Evolutionary conservation across 805 yeast genomes (phyloP).

Genomic region (Starmerella apis): DNA sequence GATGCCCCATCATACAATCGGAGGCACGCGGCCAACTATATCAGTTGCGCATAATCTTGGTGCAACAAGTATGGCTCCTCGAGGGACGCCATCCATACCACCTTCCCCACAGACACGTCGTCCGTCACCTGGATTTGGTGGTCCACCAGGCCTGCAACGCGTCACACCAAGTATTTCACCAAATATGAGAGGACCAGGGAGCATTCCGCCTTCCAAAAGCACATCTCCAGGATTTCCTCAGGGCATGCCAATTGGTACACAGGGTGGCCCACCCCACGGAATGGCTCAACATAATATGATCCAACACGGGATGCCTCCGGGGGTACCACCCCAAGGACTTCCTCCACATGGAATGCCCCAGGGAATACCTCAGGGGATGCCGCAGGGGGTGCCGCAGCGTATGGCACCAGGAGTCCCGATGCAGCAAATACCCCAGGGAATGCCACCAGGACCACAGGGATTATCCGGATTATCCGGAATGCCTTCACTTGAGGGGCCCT

Average conservation of each 20-base stretch:
- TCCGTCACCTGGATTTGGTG: slow-evolving; percentile 3
- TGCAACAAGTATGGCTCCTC: slow-evolving; percentile 5
- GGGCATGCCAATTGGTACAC: background rate
- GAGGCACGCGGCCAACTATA: slow-evolving; percentile 18
- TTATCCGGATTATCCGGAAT: background rate
- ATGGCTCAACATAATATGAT: background rate
- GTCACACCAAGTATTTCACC: background rate
- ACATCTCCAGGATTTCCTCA: slow-evolving; percentile 3
- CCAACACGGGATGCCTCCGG: background rate
- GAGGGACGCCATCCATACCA: slow-evolving; percentile 5
- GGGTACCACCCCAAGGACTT: background rate
- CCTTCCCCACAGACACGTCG: slow-evolving; percentile 6
- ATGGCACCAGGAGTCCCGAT: background rate
- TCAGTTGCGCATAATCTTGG: slow-evolving; percentile 21
- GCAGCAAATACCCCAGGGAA: background rate
- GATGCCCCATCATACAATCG: slow-evolving; percentile 18
- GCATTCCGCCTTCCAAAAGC: slow-evolving; percentile 4
- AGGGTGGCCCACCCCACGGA: background rate
- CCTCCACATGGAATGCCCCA: background rate
- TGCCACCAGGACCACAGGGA: background rate
- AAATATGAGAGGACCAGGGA: background rate
- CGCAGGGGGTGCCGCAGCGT: background rate
- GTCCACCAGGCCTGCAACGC: background rate
- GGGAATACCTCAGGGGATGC: background rate
- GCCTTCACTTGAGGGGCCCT: background rate